Percentiles rank a stretch among this genome's conserved stretches.
These are phyloP conservation scores for Penicillium macrosclerotiorum DNA, from an alignment of 495 filamentous ascomycete species.

Conservation along the genomic window DNA sequence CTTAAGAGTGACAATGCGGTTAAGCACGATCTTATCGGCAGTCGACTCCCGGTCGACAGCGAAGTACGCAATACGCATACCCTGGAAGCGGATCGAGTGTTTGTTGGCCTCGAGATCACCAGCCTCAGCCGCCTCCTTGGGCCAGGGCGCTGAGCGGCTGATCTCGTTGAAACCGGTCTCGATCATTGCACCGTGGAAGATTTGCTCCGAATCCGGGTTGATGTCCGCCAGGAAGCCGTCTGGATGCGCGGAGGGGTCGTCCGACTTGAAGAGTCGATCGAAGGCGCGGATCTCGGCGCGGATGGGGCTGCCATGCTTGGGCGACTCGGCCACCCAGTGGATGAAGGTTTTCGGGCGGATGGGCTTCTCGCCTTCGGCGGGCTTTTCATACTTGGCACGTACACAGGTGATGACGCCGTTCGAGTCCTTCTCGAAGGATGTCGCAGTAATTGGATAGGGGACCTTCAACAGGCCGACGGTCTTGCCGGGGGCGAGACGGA, in stretches of 20 bases:
- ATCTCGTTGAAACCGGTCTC: constrained; percentile 86
- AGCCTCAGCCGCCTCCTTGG: constrained; percentile 54
- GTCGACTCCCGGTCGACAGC: constrained; percentile 77
- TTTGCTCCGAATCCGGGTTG: constrained; percentile 78
- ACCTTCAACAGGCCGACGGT: constrained; percentile 82
- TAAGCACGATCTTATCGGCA: constrained; percentile 75
- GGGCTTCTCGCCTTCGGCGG: constrained; percentile 44
- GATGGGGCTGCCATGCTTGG: constrained; percentile 60
- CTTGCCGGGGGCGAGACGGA: constrained; percentile 90
- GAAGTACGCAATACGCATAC: constrained; percentile 84
- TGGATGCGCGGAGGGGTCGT: constrained; percentile 68
- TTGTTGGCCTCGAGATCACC: constrained; percentile 50
- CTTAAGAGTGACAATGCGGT: constrained; percentile 90
- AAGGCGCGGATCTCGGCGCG: constrained; percentile 78
- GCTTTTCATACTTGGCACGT: constrained; percentile 45
- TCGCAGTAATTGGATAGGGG: constrained; percentile 79
- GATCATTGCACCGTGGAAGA: constrained; percentile 75
- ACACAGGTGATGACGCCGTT: constrained; percentile 62
- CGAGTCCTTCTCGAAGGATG: constrained; percentile 69
- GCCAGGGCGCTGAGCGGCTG: constrained; percentile 72
- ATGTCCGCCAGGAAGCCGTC: constrained; percentile 81
- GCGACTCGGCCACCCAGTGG: constrained; percentile 74
- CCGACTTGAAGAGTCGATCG: constrained; percentile 81
- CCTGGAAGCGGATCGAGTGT: constrained; percentile 87
- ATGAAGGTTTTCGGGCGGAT: constrained; percentile 81